A percentile compares a stretch with the other conserved stretches of the same genome.
These are phyloP conservation scores for Fremontodendron californicum DNA, from an alignment of 345 rosid genomes.

Conservation along the genomic window DNA sequence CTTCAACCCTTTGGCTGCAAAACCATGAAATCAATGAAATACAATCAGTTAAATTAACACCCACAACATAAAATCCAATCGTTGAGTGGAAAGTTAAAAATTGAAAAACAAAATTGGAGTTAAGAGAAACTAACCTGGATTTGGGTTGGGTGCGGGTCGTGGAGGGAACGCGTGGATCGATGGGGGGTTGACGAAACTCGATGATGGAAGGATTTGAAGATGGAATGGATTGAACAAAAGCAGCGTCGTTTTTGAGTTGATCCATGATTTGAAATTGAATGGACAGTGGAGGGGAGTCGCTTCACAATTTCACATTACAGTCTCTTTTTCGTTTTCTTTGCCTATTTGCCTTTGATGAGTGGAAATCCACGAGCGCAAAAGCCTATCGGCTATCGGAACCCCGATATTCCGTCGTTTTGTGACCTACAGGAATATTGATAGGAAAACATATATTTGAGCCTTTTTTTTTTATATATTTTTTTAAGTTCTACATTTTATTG, in stretches of 20 bases:
- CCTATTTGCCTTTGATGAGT: neutral
- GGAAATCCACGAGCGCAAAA: neutral
- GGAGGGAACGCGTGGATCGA: conserved; percentile 19
- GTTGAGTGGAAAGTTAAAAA: neutral
- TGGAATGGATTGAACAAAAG: conserved; percentile 20
- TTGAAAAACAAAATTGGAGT: too few relatives aligned
- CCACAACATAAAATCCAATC: neutral
- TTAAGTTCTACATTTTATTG: too few relatives aligned
- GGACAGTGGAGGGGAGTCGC: too few relatives aligned
- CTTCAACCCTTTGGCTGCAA: conserved; percentile 37
- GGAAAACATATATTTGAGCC: neutral
- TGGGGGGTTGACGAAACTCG: conserved; percentile 30
- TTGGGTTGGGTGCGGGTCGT: conserved; percentile 17
- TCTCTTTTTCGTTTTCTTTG: too few relatives aligned
- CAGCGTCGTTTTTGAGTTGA: conserved; percentile 16
- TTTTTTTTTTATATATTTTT: too few relatives aligned
- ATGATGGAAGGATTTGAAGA: conserved; percentile 20
- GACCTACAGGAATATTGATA: neutral
- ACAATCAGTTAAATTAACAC: too few relatives aligned
- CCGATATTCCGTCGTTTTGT: neutral
- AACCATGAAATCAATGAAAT: neutral
- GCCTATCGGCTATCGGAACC: conserved; percentile 6
- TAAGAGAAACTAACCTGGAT: conserved; percentile 18
- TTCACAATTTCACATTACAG: neutral
- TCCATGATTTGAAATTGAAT: conserved; percentile 8